Conservation (phyloP, 768 basidiomycete species). For the Naematelia encephala region DNA sequence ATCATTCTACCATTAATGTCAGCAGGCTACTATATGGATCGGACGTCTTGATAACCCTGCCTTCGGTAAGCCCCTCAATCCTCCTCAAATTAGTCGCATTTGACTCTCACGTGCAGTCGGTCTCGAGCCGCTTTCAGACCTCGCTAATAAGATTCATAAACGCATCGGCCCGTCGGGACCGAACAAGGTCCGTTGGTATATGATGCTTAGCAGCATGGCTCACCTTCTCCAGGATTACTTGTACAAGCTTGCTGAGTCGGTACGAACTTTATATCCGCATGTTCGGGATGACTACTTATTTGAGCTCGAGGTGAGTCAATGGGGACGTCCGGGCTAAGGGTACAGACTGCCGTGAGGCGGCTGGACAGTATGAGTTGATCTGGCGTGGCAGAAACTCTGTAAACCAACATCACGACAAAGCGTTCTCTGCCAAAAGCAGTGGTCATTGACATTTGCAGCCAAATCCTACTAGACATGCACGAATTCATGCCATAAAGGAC, state of each 20-base stretch:
- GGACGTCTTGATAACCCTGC: constrained; percentile 82
- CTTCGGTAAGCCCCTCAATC: constrained; percentile 60
- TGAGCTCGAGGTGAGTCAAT: constrained; percentile 42
- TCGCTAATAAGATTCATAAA: constrained; percentile 68
- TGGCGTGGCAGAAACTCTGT: too few species aligned
- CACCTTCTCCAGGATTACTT: constrained; percentile 68
- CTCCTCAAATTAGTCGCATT: background rate
- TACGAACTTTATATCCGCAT: constrained; percentile 59
- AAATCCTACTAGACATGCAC: too few species aligned
- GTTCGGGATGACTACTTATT: constrained; percentile 48
- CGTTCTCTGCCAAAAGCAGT: too few species aligned
- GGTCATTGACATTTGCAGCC: too few species aligned
- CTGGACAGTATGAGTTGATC: too few species aligned
- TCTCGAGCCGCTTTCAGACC: constrained; percentile 67
- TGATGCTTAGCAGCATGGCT: background rate
- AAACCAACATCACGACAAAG: too few species aligned
- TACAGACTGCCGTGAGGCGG: constrained; percentile 6
- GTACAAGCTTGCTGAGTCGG: constrained; percentile 68
- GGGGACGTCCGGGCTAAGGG: background rate
- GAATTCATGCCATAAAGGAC: too few species aligned
- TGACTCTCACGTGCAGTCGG: constrained; percentile 65
- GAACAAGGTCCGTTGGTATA: constrained; percentile 79
- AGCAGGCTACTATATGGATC: constrained; percentile 65
- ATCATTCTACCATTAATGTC: background rate
- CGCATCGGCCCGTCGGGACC: constrained; percentile 81